A percentile compares a stretch with the other conserved stretches of the same genome.
These are phyloP conservation scores for Chlorella ohadii DNA, from an alignment of 139 green algal genomes.

Conservation along the genomic window DNA sequence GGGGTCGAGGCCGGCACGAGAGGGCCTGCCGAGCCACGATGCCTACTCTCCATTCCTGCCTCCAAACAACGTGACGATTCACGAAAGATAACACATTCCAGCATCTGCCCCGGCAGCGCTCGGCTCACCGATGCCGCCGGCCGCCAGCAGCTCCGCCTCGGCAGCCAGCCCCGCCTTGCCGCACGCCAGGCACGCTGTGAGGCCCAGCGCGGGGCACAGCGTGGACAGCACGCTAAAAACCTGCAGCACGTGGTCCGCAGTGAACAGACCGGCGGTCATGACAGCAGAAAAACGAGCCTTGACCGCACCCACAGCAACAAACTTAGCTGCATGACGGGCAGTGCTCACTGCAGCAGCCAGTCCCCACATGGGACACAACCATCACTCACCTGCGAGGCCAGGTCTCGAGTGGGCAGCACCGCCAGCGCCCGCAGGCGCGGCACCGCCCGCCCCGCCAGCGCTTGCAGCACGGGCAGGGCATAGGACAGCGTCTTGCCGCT, in stretches of 20 bases:
- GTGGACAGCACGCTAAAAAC: conserved; percentile 73
- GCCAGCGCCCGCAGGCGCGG: conserved; percentile 67
- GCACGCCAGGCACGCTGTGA: conserved; percentile 61
- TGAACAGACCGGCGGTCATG: too few relatives aligned
- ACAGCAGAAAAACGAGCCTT: too few relatives aligned
- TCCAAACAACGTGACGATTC: too few relatives aligned
- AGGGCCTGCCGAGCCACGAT: too few relatives aligned
- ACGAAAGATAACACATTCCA: too few relatives aligned
- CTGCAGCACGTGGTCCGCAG: conserved; percentile 39
- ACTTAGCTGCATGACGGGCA: too few relatives aligned
- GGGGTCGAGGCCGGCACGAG: background rate
- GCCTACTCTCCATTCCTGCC: too few relatives aligned
- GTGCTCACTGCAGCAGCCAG: too few relatives aligned
- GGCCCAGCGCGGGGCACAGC: conserved; percentile 62
- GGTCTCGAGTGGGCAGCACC: conserved; percentile 84
- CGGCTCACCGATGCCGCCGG: conserved; percentile 9
- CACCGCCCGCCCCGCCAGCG: conserved; percentile 54
- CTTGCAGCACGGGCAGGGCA: conserved; percentile 79
- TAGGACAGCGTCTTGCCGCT: conserved; percentile 94
- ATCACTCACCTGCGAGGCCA: conserved; percentile 63
- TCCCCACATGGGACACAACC: too few relatives aligned
- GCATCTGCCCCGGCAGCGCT: too few relatives aligned
- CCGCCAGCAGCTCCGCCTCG: conserved; percentile 57
- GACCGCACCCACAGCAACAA: too few relatives aligned
- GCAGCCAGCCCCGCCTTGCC: conserved; percentile 51